Percentiles rank a stretch among this genome's conserved stretches.
These are phyloP conservation scores for Phaeosphaeria sp. DNA, from an alignment of 2,329 filamentous ascomycete genomes.

Conservation along the genomic window DNA sequence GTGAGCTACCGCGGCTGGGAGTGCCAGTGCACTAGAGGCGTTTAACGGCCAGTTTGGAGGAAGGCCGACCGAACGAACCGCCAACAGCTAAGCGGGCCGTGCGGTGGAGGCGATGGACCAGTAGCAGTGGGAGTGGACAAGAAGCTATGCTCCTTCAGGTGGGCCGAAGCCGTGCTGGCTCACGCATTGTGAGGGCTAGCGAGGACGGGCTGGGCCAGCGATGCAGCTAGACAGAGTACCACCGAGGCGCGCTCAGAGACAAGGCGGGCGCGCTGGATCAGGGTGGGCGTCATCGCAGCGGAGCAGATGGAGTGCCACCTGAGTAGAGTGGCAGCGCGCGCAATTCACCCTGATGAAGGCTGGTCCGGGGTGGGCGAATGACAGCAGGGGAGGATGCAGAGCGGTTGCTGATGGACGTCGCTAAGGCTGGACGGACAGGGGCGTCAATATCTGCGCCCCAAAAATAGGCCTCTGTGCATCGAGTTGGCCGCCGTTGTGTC, in stretches of 20 bases:
- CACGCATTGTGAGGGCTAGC: slow-evolving; percentile 6
- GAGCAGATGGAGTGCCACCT: slow-evolving; percentile 7
- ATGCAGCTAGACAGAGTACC: slow-evolving; percentile 7
- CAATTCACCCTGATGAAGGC: slow-evolving; percentile 28
- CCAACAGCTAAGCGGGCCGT: slow-evolving; percentile 30
- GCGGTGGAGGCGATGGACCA: slow-evolving; percentile 34
- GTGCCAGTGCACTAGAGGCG: slow-evolving; percentile 10
- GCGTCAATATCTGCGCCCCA: slow-evolving; percentile 30
- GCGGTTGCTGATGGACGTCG: slow-evolving; percentile 30
- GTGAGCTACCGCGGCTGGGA: slow-evolving; percentile 4
- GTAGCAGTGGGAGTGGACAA: slow-evolving; percentile 15
- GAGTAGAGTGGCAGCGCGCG: slow-evolving; percentile 19
- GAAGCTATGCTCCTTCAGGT: slow-evolving; percentile 18
- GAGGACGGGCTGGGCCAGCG: slow-evolving; percentile 9
- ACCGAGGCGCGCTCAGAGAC: not conserved
- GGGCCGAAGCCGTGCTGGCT: slow-evolving; percentile 15
- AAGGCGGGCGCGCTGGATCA: not conserved
- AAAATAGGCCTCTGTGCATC: slow-evolving; percentile 36
- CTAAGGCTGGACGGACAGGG: slow-evolving; percentile 28
- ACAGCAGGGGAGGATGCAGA: not conserved
- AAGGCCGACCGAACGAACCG: slow-evolving; percentile 27
- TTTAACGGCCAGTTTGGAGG: slow-evolving; percentile 32
- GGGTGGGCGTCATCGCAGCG: slow-evolving; percentile 4
- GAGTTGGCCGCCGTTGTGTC: not conserved
- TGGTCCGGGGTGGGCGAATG: slow-evolving; percentile 21